phyloP scores from a whole-genome alignment of 495 filamentous ascomycete genomes.

The Friedmanniomyces simplex region DNA sequence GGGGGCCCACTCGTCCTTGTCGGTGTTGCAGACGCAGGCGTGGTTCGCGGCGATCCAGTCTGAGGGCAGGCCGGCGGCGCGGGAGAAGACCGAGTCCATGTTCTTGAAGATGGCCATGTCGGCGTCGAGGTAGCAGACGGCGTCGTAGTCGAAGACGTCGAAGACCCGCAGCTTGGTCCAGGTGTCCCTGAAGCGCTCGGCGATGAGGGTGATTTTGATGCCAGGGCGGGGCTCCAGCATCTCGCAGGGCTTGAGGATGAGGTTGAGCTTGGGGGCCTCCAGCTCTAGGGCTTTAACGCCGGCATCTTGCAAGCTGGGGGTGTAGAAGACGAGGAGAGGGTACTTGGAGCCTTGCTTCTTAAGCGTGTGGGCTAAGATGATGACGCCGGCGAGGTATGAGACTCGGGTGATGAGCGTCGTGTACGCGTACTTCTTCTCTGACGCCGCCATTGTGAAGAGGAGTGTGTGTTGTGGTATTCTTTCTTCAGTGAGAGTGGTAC shows the following conservation, averaged over 20 bases:
- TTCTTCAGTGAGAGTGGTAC: background rate
- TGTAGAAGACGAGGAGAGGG: constrained; percentile 41
- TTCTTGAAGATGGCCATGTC: constrained; percentile 41
- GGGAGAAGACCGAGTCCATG: constrained; percentile 37
- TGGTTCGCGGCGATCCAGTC: constrained; percentile 42
- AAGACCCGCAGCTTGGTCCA: constrained; percentile 49
- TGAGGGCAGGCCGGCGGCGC: constrained; percentile 15
- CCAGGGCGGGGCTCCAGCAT: constrained; percentile 27
- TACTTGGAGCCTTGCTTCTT: constrained; percentile 33
- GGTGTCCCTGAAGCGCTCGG: constrained; percentile 42
- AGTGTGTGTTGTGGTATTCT: too few relatives aligned
- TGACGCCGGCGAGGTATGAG: constrained; percentile 43
- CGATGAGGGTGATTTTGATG: constrained; percentile 27
- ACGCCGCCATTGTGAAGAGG: constrained; percentile 2
- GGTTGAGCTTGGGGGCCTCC: constrained; percentile 29
- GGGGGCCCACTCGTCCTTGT: constrained; percentile 39
- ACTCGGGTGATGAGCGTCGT: constrained; percentile 40
- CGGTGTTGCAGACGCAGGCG: constrained; percentile 44
- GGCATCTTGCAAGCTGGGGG: constrained; percentile 27
- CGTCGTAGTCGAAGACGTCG: constrained; percentile 33
- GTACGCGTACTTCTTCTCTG: constrained; percentile 23
- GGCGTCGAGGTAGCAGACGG: constrained; percentile 40
- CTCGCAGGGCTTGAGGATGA: constrained; percentile 29
- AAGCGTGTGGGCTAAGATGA: constrained; percentile 41
- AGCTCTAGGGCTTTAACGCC: constrained; percentile 29